These are phyloP conservation scores for Wickerhamiella vanderwaltii DNA, from an alignment of 805 yeast species.

Conservation along the genomic window DNA sequence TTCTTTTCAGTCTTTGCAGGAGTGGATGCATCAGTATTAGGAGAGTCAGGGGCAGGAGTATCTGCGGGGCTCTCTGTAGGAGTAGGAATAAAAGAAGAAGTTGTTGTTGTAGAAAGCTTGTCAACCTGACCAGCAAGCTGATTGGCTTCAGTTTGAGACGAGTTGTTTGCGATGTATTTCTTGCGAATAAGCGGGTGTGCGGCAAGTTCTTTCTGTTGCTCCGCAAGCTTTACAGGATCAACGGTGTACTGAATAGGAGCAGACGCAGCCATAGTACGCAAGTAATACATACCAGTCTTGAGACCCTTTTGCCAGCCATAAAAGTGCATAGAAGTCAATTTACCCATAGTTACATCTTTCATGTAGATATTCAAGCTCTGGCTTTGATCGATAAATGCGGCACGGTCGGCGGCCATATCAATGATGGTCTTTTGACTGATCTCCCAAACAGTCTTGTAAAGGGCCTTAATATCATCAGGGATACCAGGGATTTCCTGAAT, in stretches of 20 bases:
- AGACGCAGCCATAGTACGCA: constrained; percentile 95
- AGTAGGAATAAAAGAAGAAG: background rate
- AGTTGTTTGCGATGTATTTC: constrained; percentile 19
- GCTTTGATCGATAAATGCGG: constrained; percentile 70
- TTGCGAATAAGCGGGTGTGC: constrained; percentile 19
- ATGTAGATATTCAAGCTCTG: constrained; percentile 86
- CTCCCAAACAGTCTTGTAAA: constrained; percentile 97
- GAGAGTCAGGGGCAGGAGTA: constrained; percentile 7
- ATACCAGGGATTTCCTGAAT: constrained; percentile 62
- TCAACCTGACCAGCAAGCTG: constrained; percentile 13
- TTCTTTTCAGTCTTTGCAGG: constrained; percentile 8
- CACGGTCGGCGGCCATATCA: constrained; percentile 75
- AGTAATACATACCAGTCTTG: constrained; percentile 97
- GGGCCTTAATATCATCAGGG: constrained; percentile 58
- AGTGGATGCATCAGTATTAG: background rate
- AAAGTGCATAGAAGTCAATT: constrained; percentile 94
- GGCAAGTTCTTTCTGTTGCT: constrained; percentile 14
- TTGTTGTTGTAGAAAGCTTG: constrained; percentile 7
- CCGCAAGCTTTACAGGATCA: constrained; percentile 35
- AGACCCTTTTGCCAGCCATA: constrained; percentile 98
- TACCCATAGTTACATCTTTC: constrained; percentile 87
- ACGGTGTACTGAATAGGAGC: constrained; percentile 90
- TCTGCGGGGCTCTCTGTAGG: constrained; percentile 9
- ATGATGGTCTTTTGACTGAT: constrained; percentile 73
- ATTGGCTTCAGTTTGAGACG: background rate